Evolutionary conservation across 1,284 basidiomycete species (phyloP).

Genomic region (Leccinum cinnamomeum): DNA sequence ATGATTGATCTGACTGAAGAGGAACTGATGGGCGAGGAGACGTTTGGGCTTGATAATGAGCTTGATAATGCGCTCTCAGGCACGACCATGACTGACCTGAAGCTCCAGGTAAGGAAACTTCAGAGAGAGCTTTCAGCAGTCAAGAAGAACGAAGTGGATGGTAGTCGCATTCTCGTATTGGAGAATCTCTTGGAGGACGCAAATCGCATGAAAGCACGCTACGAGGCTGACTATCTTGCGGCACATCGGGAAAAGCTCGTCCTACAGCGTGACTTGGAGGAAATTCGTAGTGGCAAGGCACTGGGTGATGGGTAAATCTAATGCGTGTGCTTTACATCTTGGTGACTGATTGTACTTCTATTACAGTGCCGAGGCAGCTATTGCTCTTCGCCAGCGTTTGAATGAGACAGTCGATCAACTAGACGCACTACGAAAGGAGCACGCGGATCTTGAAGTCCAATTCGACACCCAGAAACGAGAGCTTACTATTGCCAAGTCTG

Average conservation of each 20-base stretch:
- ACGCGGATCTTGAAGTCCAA: conserved; percentile 72
- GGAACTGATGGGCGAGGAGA: conserved; percentile 42
- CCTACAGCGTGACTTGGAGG: conserved; percentile 81
- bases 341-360: conserved; percentile 8
- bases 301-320: conserved; percentile 74
- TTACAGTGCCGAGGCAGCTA: conserved; percentile 77
- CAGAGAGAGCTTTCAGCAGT: conserved; percentile 79
- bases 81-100: conserved; percentile 89
- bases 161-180: conserved; percentile 75
- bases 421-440: conserved; percentile 67
- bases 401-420: conserved; percentile 87
- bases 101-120: conserved; percentile 82
- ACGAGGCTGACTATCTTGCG: conserved; percentile 86
- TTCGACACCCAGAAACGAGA: conserved; percentile 68
- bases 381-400: conserved; percentile 83
- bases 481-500: conserved; percentile 82
- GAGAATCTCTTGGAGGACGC: conserved; percentile 92
- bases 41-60: conserved; percentile 75
- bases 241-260: conserved; percentile 84
- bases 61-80: conserved; percentile 83
- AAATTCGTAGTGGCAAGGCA: conserved; percentile 83
- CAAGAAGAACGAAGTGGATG: conserved; percentile 72
- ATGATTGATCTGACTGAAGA: conserved; percentile 42
- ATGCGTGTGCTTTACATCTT: conserved; percentile 1
- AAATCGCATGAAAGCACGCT: conserved; percentile 84